Evolutionary conservation across 2,329 filamentous ascomycete genomes (phyloP).

Genomic region (Akanthomyces uredinophilus): DNA sequence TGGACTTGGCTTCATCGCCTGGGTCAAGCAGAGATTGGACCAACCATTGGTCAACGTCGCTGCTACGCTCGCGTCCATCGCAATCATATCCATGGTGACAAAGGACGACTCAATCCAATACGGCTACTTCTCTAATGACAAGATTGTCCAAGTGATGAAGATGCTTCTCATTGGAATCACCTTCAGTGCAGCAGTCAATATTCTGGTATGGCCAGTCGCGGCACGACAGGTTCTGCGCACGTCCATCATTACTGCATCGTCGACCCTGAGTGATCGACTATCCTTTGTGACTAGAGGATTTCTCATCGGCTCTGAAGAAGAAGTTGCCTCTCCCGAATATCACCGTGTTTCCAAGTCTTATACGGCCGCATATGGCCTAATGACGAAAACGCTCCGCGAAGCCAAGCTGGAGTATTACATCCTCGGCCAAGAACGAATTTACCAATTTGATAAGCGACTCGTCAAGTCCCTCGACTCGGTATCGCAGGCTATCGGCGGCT

Average conservation of each 20-base stretch:
- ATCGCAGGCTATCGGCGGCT: conserved; percentile 81
- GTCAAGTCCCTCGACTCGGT: conserved; percentile 81
- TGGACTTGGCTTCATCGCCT: conserved; percentile 80
- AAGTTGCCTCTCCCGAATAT: conserved; percentile 64
- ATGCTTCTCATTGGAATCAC: conserved; percentile 76
- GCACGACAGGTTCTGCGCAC: conserved; percentile 68
- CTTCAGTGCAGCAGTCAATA: conserved; percentile 66
- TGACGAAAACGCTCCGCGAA: conserved; percentile 75
- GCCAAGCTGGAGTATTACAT: conserved; percentile 87
- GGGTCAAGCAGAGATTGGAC: conserved; percentile 76
- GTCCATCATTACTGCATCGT: conserved; percentile 67
- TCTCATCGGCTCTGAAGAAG: conserved; percentile 73
- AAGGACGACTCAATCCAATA: conserved; percentile 85
- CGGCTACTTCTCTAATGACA: conserved; percentile 73
- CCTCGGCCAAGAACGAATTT: conserved; percentile 72
- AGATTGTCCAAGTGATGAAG: conserved; percentile 76
- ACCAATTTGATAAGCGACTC: conserved; percentile 71
- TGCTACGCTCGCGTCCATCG: conserved; percentile 79
- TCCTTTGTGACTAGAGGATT: conserved; percentile 77
- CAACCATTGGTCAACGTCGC: conserved; percentile 79
- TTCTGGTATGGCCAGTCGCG: conserved; percentile 72
- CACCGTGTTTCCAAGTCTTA: conserved; percentile 57
- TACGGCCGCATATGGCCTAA: conserved; percentile 59
- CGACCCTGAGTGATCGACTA: conserved; percentile 74
- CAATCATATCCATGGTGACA: conserved; percentile 83